Evolutionary conservation across 495 filamentous ascomycete species (phyloP).

Genomic region (Elasticomyces elasticus): DNA sequence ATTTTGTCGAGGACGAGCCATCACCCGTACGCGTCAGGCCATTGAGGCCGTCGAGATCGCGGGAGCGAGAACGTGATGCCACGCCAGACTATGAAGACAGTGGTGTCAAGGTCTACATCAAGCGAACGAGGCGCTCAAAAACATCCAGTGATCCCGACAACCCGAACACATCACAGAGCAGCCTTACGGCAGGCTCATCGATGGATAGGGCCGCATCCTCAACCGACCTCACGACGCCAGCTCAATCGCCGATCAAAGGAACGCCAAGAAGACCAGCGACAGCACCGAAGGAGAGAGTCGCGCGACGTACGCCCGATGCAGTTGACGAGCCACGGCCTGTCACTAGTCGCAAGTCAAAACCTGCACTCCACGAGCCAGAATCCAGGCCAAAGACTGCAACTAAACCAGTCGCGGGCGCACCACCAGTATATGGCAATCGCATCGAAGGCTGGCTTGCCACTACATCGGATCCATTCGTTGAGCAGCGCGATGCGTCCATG

Average conservation of each 20-base stretch:
- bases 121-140: slow-evolving; percentile 13
- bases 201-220: neutral
- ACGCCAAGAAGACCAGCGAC: slow-evolving; percentile 3
- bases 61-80: slow-evolving; percentile 6
- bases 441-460: slow-evolving; percentile 32
- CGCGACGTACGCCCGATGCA: neutral
- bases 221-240: slow-evolving; percentile 16
- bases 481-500: slow-evolving; percentile 9
- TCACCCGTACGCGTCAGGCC: slow-evolving; percentile 6
- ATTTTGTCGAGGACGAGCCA: slow-evolving; percentile 12
- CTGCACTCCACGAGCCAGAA: slow-evolving; percentile 9
- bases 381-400: neutral
- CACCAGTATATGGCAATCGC: slow-evolving; percentile 25
- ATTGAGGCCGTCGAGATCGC: slow-evolving; percentile 4
- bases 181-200: slow-evolving; percentile 12
- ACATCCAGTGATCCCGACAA: slow-evolving; percentile 2
- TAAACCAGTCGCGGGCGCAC: slow-evolving; percentile 2
- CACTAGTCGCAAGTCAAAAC: slow-evolving; percentile 11
- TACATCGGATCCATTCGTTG: slow-evolving; percentile 30
- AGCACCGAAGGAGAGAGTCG: slow-evolving; percentile 4
- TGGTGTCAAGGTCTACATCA: slow-evolving; percentile 23
- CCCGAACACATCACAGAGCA: slow-evolving; percentile 15
- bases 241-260: slow-evolving; percentile 4
- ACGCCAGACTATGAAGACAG: slow-evolving; percentile 20
- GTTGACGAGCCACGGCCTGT: neutral